phyloP scores from a whole-genome alignment of 1,139 yeast genomes.

The Meyerozyma elateridarum region DNA sequence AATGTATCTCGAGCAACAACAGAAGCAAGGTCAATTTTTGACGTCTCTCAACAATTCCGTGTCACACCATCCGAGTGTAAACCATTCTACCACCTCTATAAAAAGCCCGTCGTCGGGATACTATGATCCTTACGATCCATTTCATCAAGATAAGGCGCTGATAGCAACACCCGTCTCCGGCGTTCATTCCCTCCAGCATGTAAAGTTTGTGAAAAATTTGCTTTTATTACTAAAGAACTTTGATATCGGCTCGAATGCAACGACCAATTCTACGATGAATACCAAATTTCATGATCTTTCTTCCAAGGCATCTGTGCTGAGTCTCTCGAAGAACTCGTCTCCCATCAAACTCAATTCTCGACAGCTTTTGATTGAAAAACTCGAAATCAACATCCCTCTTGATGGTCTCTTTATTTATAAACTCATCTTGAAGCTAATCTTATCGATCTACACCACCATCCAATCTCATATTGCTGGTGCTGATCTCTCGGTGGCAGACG shows the following conservation, averaged over 20 bases:
- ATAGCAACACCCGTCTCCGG: constrained; percentile 3
- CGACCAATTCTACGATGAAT: constrained; percentile 12
- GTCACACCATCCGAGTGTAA: constrained; percentile 2
- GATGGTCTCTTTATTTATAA: constrained; percentile 40
- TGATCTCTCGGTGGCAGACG: constrained; percentile 5
- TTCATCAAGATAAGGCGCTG: constrained; percentile 10
- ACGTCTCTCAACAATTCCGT: constrained; percentile 1
- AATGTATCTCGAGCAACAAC: constrained; percentile 18
- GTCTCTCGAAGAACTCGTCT: constrained; percentile 16
- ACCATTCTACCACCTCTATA: constrained; percentile 2
- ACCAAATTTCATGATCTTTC: constrained; percentile 8
- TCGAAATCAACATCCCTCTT: constrained; percentile 40
- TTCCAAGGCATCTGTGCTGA: constrained; percentile 6
- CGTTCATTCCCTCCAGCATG: constrained; percentile 26
- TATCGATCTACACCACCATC: constrained; percentile 24
- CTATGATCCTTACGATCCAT: constrained; percentile 7
- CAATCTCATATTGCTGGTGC: constrained; percentile 11
- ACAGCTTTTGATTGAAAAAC: constrained; percentile 41
- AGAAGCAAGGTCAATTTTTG: constrained; percentile 15
- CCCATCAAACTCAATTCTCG: constrained; percentile 41
- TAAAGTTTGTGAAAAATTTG: constrained; percentile 33
- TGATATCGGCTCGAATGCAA: constrained; percentile 41
- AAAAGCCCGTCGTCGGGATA: constrained; percentile 1
- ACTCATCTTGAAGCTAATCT: constrained; percentile 28
- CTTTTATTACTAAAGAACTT: constrained; percentile 35